A percentile compares a stretch with the other conserved stretches of the same genome.
Conservation (phyloP, 2,329 filamentous ascomycete genomes). For the Hymenoscyphus salicellus region DNA sequence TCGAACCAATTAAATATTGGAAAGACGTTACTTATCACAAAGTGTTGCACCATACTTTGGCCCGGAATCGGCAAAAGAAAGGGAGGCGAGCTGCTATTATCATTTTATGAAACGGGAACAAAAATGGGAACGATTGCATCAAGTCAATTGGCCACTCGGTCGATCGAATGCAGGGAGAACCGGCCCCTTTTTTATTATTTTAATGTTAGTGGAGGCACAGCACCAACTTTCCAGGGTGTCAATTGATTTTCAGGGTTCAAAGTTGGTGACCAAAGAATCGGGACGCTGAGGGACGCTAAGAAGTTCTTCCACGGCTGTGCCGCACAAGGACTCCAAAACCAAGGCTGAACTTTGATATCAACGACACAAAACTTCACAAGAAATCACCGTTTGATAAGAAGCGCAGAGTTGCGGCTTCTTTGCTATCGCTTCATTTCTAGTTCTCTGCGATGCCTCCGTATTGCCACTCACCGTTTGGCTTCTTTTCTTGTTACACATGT, state of each 20-base stretch:
- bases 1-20: no score
- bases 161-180: no score
- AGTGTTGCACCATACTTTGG: no score
- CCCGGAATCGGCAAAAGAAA: no score
- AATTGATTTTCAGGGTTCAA: not conserved
- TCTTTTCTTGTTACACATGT: conserved; percentile 1
- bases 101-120: no score
- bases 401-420: not conserved
- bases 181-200: not conserved
- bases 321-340: not conserved
- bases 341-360: not conserved
- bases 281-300: not conserved
- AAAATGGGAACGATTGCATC: no score
- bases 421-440: not conserved
- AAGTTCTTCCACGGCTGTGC: not conserved
- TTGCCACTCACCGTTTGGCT: not conserved
- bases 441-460: not conserved
- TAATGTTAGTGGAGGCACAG: conserved; percentile 6
- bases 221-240: not conserved
- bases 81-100: no score
- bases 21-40: no score
- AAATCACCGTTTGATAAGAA: not conserved
- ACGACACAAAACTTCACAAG: not conserved
- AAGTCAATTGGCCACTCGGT: no score
- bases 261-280: conserved; percentile 4